Evolutionary conservation across 2,329 filamentous ascomycete species (phyloP).

Genomic region (Sphaerulina populicola): DNA sequence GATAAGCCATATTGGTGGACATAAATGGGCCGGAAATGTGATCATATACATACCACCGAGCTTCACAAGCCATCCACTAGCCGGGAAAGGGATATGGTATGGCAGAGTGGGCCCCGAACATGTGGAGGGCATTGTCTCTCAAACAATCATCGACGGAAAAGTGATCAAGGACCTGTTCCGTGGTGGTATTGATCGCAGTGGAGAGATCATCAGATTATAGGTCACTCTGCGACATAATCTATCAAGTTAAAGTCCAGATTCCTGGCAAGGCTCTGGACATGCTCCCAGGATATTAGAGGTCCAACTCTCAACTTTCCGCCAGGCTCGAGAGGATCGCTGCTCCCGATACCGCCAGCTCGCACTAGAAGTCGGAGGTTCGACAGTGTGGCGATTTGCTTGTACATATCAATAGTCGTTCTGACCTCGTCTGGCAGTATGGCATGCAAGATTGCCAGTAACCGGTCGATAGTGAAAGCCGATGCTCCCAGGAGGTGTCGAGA

Average conservation of each 20-base stretch:
- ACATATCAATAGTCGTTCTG: conserved; percentile 40
- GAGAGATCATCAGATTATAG: conserved; percentile 27
- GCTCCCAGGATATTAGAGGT: conserved; percentile 60
- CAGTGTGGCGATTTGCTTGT: conserved; percentile 58
- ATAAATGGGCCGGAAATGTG: conserved; percentile 79
- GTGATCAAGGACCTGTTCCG: conserved; percentile 64
- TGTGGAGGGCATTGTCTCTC: conserved; percentile 64
- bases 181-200: conserved; percentile 50
- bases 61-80: conserved; percentile 47
- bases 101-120: conserved; percentile 66
- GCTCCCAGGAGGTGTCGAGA: conserved; percentile 68
- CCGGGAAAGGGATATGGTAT: conserved; percentile 72
- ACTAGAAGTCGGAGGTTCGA: conserved; percentile 61
- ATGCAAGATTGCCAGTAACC: conserved; percentile 68
- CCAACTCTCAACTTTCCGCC: conserved; percentile 70
- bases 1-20: conserved; percentile 74
- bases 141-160: conserved; percentile 60
- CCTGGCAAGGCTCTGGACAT: conserved; percentile 60
- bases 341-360: conserved; percentile 50
- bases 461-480: conserved; percentile 67
- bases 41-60: conserved; percentile 67
- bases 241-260: conserved; percentile 70
- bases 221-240: conserved; percentile 55
- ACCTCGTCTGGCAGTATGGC: conserved; percentile 50
- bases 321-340: conserved; percentile 58